Percentiles rank a stretch among this genome's conserved stretches.
These are phyloP conservation scores for Nannochloris sp. DNA, from an alignment of 139 green algal species.

Conservation along the genomic window DNA sequence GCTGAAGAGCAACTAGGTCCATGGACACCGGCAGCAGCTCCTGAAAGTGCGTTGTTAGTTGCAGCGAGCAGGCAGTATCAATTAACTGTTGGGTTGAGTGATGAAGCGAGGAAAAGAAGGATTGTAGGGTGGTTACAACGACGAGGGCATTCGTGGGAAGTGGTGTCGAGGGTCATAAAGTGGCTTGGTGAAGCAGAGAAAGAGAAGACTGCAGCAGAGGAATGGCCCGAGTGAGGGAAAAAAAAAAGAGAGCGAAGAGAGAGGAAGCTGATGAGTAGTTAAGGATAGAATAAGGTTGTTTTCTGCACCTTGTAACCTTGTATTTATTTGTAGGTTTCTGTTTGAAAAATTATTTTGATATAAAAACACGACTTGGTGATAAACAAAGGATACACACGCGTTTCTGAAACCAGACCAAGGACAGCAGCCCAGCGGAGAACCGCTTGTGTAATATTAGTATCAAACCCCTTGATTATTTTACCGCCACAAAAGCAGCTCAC, in stretches of 20 bases:
- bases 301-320: neutral
- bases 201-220: neutral
- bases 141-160: conserved; percentile 30
- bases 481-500: too few relatives aligned
- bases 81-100: conserved; percentile 1
- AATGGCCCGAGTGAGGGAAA: neutral
- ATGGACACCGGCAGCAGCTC: neutral
- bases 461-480: too few relatives aligned
- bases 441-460: too few relatives aligned
- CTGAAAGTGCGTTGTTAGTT: conserved; percentile 24
- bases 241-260: too few relatives aligned
- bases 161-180: conserved; percentile 11
- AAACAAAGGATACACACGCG: too few relatives aligned
- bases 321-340: neutral
- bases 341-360: neutral
- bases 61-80: conserved; percentile 18
- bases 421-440: too few relatives aligned
- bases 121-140: conserved; percentile 38
- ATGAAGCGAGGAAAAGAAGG: conserved; percentile 23
- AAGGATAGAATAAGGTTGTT: neutral
- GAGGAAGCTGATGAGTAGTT: too few relatives aligned
- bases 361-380: too few relatives aligned
- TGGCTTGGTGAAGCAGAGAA: too few relatives aligned
- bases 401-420: too few relatives aligned
- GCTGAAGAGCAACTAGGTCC: neutral